Evolutionary conservation across 2,329 filamentous ascomycete species (phyloP), one percentile per base, ranked within the genome.

Genomic region (Pseudogymnoascus pannorum): DNA sequence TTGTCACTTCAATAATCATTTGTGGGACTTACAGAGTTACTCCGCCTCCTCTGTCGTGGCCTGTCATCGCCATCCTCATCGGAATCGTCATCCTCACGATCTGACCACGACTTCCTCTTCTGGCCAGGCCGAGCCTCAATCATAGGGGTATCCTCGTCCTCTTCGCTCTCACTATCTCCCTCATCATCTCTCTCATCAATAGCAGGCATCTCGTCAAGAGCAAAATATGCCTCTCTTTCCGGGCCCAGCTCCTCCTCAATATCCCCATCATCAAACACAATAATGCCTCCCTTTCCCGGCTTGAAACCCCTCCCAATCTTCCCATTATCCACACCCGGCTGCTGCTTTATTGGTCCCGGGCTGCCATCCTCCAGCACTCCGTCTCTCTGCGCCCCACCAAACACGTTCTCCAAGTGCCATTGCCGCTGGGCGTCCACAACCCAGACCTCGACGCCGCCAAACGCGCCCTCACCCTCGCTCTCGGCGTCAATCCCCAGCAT

Each of bases 241-340:
- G 77, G 77, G 11, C 74, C 75, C 33, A 99, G 77, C 33, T 92
- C 89, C 67, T 93, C 89, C 67, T 93, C 89, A 58, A 99, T 92
- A 72, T 99, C 94, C 1, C 93, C 94, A 71, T 97, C 94, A 70
- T 97, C 94, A 72, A 94, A 96, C 2, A 97, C 92, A 64, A 99
- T 84, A 42, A 99, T 89, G 0, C 94, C 94, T 16, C 93, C 93
- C 70, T 83, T 88, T 29, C 91, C 89, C 4, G 89, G 85, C 65
- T 84, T 87, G 72, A 95, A 97, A 0, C 81, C 77, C 12, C 84
- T 82, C 24, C 83, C 80, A 58, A 97, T 83, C 61, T 85, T 85
- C 1, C 92, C 93, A 48, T 85, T 85, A 18, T 84, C 81, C 2
- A 96, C 85, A 7, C 92, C 92, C 9, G 75, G 70, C 5, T 84